These are phyloP conservation scores for Didymellaceae sp. DNA, from an alignment of 2,329 filamentous ascomycete species.

Conservation along the genomic window DNA sequence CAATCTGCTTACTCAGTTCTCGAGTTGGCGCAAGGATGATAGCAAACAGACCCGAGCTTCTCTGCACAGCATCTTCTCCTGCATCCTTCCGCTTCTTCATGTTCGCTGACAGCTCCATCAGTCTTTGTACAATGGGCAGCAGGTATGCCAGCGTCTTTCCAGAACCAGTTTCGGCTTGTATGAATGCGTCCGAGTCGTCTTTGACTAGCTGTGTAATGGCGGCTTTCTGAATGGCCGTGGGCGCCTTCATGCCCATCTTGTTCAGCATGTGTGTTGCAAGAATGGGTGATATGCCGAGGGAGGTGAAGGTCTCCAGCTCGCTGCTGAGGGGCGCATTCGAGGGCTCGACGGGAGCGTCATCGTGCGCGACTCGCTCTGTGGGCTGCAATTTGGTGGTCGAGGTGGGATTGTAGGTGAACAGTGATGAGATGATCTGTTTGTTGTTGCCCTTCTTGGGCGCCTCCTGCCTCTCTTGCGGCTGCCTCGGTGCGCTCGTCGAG, in stretches of 20 bases:
- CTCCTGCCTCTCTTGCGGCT: conserved; percentile 45
- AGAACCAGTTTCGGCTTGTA: conserved; percentile 96
- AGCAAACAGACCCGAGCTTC: conserved; percentile 89
- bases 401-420: conserved; percentile 88
- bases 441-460: conserved; percentile 51
- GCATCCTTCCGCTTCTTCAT: conserved; percentile 51
- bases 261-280: conserved; percentile 82
- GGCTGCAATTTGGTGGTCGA: conserved; percentile 65
- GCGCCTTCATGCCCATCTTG: conserved; percentile 87
- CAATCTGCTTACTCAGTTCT: conserved; percentile 93
- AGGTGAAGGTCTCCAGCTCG: conserved; percentile 84
- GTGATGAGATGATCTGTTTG: conserved; percentile 79
- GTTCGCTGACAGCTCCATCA: conserved; percentile 73
- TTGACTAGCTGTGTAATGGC: conserved; percentile 81
- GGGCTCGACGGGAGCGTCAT: conserved; percentile 65
- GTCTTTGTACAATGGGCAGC: conserved; percentile 86
- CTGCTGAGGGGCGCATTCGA: conserved; percentile 90
- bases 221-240: conserved; percentile 92
- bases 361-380: conserved; percentile 26
- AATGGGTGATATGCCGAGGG: conserved; percentile 79
- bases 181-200: conserved; percentile 87
- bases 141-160: conserved; percentile 98
- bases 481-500: conserved; percentile 33
- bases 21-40: conserved; percentile 93
- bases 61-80: conserved; percentile 63